These are phyloP conservation scores for Gypsophila paniculata DNA, from an alignment of 179 eudicot species.

Conservation along the genomic window DNA sequence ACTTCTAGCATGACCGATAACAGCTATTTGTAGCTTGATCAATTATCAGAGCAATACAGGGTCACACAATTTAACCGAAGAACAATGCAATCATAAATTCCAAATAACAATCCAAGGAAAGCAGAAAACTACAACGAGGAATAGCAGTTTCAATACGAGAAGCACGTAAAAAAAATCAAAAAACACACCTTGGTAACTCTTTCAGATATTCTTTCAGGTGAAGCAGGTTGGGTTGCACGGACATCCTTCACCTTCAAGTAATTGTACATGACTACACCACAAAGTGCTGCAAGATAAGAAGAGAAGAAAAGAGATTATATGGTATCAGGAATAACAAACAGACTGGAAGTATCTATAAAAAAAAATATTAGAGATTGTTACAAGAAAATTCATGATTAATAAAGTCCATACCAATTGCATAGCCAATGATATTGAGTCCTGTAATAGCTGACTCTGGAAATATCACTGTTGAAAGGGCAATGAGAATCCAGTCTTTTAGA, in stretches of 20 bases:
- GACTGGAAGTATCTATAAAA: slow-evolving; percentile 1
- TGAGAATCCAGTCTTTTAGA: slow-evolving; percentile 86
- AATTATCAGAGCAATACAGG: background rate
- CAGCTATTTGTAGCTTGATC: too few relatives aligned
- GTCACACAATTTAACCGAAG: background rate
- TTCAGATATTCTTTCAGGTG: slow-evolving; percentile 48
- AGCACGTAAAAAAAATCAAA: background rate
- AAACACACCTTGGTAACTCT: slow-evolving; percentile 56
- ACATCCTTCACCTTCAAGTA: slow-evolving; percentile 71
- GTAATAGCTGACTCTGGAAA: slow-evolving; percentile 87
- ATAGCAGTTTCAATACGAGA: background rate
- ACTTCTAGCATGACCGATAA: too few relatives aligned
- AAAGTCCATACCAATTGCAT: slow-evolving; percentile 61
- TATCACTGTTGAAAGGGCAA: slow-evolving; percentile 86
- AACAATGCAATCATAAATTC: background rate
- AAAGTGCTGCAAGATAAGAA: slow-evolving; percentile 48
- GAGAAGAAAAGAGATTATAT: background rate
- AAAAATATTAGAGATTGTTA: background rate
- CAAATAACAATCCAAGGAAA: background rate
- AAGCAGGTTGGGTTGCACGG: slow-evolving; percentile 53
- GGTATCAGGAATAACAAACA: background rate
- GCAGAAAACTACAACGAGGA: background rate
- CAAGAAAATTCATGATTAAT: background rate
- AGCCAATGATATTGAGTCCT: slow-evolving; percentile 77
- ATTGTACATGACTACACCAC: slow-evolving; percentile 86